Percentiles rank a stretch among this genome's conserved stretches.
These are phyloP conservation scores for Striga asiatica DNA, from an alignment of 257 asterid genomes.

Conservation along the genomic window DNA sequence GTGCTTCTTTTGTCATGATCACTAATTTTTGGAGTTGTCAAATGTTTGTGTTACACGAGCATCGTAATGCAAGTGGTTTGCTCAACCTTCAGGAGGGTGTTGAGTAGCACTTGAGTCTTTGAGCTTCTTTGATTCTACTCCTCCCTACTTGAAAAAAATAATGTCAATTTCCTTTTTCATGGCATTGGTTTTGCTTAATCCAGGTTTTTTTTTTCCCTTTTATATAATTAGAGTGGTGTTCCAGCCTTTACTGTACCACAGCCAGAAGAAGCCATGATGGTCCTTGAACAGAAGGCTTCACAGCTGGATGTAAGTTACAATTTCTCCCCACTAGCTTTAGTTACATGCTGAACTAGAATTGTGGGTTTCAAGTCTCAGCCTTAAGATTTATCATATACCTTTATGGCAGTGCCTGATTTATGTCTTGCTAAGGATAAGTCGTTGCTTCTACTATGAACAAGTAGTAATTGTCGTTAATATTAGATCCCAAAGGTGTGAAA, in stretches of 20 bases:
- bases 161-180: neutral
- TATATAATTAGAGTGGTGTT: no score
- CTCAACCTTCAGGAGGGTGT: no score
- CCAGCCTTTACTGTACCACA: constrained; percentile 55
- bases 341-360: constrained; percentile 2
- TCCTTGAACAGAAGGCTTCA: no score
- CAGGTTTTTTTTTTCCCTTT: no score
- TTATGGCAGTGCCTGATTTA: constrained; percentile 1
- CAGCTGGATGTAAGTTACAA: no score
- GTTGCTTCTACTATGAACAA: neutral
- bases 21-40: neutral
- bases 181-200: no score
- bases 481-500: neutral
- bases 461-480: neutral
- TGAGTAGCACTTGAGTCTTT: no score
- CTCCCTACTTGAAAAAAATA: no score
- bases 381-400: constrained; percentile 3
- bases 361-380: neutral
- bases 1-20: constrained; percentile 5
- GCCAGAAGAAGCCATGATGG: constrained; percentile 52
- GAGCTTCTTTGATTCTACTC: no score
- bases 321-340: no score
- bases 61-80: no score
- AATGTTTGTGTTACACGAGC: no score
- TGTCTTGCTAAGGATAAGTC: constrained; percentile 11